phyloP scores from a whole-genome alignment of 768 basidiomycete genomes.

The Obba rivulosa region DNA sequence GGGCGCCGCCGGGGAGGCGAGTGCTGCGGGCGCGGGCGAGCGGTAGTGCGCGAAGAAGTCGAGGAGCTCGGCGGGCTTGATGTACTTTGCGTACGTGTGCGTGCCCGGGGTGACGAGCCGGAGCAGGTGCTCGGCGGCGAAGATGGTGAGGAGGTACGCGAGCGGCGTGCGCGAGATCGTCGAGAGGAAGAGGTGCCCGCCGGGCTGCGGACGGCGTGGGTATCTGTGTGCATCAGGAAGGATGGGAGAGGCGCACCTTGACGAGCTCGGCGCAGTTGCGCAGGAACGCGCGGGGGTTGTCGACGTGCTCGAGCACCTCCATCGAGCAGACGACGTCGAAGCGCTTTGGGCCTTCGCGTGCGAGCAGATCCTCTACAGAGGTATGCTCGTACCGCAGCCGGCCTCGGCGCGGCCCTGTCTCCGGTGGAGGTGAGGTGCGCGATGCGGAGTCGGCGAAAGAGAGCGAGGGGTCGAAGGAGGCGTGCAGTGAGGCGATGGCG shows the following conservation, averaged over 20 bases:
- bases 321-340: slow-evolving; percentile 95
- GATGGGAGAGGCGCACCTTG: slow-evolving; percentile 53
- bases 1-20: not conserved
- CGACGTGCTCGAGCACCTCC: slow-evolving; percentile 98
- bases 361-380: slow-evolving; percentile 68
- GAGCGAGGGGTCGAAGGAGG: slow-evolving; percentile 67
- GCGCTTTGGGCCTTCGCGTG: slow-evolving; percentile 42
- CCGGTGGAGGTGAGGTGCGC: slow-evolving; percentile 8
- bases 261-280: slow-evolving; percentile 76
- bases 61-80: slow-evolving; percentile 82
- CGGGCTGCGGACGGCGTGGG: slow-evolving; percentile 55
- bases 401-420: slow-evolving; percentile 9
- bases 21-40: slow-evolving; percentile 12
- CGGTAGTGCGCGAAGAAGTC: slow-evolving; percentile 69
- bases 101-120: slow-evolving; percentile 81
- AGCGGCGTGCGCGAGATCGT: slow-evolving; percentile 87
- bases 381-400: slow-evolving; percentile 63
- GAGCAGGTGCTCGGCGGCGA: slow-evolving; percentile 78
- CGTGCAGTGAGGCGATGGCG: slow-evolving; percentile 77
- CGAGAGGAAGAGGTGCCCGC: slow-evolving; percentile 92
- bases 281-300: slow-evolving; percentile 83
- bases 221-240: not conserved
- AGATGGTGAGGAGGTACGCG: slow-evolving; percentile 63
- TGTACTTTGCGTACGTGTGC: slow-evolving; percentile 86
- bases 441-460: slow-evolving; percentile 18